These are phyloP conservation scores for Oryza glumipatula DNA, from an alignment of 176 grass and related monocot species.

Conservation along the genomic window DNA sequence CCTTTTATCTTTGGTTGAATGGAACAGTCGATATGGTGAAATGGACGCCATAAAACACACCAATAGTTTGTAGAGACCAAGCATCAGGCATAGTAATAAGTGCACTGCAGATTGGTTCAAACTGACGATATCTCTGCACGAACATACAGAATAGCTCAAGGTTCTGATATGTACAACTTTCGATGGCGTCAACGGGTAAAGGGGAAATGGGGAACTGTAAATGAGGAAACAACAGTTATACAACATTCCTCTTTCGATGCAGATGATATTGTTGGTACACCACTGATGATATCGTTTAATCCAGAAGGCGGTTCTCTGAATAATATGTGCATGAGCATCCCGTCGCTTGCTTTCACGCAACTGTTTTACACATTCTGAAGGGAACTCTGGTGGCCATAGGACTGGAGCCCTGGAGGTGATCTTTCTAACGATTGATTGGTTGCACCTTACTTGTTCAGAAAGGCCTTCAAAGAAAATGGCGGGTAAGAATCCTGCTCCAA, in stretches of 20 bases:
- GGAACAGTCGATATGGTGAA: background rate
- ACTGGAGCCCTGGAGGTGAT: background rate
- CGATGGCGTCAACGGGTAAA: background rate
- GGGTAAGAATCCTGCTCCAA: slow-evolving; percentile 84
- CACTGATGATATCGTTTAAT: background rate
- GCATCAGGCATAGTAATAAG: background rate
- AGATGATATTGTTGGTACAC: slow-evolving; percentile 31
- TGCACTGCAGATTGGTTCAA: background rate
- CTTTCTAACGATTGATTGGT: slow-evolving; percentile 8
- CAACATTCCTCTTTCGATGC: slow-evolving; percentile 20
- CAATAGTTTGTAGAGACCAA: background rate
- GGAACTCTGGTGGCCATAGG: background rate
- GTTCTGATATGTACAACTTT: slow-evolving; percentile 38
- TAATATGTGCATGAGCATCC: slow-evolving; percentile 25
- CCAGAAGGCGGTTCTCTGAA: slow-evolving; percentile 27
- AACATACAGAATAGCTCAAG: slow-evolving; percentile 17
- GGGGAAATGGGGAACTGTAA: background rate
- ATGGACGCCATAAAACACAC: background rate
- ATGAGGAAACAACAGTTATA: slow-evolving; percentile 2
- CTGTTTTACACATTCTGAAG: background rate
- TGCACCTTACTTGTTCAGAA: slow-evolving; percentile 82
- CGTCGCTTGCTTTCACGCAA: background rate
- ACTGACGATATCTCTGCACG: background rate
- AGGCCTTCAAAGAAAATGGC: slow-evolving; percentile 91
- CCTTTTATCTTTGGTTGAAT: background rate